A percentile compares a stretch with the other conserved stretches of the same genome.
These are phyloP conservation scores for Cyclostephanos invisitatus DNA, from an alignment of 108 stramenopile genomes.

Conservation along the genomic window DNA sequence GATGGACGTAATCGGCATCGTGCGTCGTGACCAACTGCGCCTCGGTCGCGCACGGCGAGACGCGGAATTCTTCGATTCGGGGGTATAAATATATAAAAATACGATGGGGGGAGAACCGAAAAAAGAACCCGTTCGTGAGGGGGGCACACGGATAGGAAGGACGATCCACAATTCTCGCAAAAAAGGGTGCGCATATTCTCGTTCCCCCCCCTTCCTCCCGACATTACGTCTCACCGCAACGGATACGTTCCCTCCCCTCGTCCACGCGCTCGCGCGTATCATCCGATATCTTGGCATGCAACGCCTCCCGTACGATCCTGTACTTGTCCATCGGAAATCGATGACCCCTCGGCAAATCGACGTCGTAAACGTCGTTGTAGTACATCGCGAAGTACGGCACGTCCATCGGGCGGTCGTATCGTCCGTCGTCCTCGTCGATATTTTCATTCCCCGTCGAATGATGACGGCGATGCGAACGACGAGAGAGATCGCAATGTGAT, in stretches of 20 bases:
- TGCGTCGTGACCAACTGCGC: conserved; percentile 87
- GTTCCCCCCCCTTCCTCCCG: no score
- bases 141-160: no score
- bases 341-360: conserved; percentile 82
- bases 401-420: neutral
- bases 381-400: conserved; percentile 67
- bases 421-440: no score
- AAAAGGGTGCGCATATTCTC: neutral
- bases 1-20: conserved; percentile 67
- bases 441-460: no score
- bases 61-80: conserved; percentile 55
- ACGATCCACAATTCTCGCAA: no score
- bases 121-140: no score
- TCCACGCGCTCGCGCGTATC: conserved; percentile 28
- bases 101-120: no score
- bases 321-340: conserved; percentile 96
- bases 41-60: conserved; percentile 80
- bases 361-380: conserved; percentile 94
- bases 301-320: conserved; percentile 62
- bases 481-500: no score
- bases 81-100: no score
- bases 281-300: conserved; percentile 48
- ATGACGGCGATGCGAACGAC: neutral
- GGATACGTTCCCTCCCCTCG: conserved; percentile 23
- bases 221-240: conserved; percentile 61